Evolutionary conservation across 164 flowering plant species (phyloP).

Genomic region (Tetrastigma voinierianum): DNA sequence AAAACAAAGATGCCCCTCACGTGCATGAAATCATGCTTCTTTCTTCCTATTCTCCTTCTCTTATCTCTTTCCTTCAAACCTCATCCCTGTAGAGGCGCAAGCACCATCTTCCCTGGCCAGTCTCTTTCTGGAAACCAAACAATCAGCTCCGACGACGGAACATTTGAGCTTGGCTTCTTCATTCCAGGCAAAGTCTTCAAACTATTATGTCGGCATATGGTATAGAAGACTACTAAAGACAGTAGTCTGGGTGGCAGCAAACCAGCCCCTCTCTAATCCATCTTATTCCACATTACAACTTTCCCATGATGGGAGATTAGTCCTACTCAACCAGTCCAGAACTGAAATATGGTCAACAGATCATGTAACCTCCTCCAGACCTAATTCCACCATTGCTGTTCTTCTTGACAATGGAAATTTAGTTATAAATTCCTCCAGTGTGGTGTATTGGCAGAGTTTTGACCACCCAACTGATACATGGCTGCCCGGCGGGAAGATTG

Average conservation of each 20-base stretch:
- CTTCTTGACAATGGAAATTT: slow-evolving; percentile 33
- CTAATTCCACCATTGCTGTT: slow-evolving; percentile 13
- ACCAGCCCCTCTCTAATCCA: slow-evolving; percentile 14
- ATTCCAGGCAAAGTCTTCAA: slow-evolving; percentile 19
- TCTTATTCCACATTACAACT: slow-evolving; percentile 13
- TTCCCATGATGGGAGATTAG: slow-evolving; percentile 13
- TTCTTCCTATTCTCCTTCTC: no score
- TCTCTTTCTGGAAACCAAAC: no score
- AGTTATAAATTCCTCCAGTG: slow-evolving; percentile 12
- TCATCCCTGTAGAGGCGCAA: no score
- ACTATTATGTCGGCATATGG: slow-evolving; percentile 31
- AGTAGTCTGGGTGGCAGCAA: slow-evolving; percentile 29
- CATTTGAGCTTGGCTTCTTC: slow-evolving; percentile 24
- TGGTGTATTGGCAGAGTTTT: slow-evolving; percentile 21
- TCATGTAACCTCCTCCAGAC: not conserved
- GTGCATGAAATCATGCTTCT: no score
- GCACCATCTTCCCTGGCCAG: no score
- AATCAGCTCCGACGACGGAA: no score
- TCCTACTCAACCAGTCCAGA: slow-evolving; percentile 18
- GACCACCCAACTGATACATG: slow-evolving; percentile 21
- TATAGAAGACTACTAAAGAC: slow-evolving; percentile 10
- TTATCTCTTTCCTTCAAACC: no score
- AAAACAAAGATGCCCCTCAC: no score
- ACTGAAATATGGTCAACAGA: slow-evolving; percentile 30
- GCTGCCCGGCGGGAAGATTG: slow-evolving; percentile 22